phyloP scores from a whole-genome alignment of 257 asterid genomes.

The Nicotiana attenuata region DNA sequence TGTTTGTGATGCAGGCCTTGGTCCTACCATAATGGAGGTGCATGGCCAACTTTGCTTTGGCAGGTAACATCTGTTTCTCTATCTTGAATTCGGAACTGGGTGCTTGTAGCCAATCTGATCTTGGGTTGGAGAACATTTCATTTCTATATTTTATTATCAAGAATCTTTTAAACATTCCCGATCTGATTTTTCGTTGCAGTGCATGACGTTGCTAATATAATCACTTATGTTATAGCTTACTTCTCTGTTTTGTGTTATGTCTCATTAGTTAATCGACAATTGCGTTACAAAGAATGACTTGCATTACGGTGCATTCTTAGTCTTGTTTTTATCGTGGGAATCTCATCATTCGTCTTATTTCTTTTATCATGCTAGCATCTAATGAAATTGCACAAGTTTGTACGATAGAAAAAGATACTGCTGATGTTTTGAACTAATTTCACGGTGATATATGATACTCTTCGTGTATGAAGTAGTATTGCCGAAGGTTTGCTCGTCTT shows the following conservation, averaged over 20 bases:
- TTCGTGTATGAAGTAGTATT: background rate
- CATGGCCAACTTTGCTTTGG: conserved; percentile 83
- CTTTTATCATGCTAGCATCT: background rate
- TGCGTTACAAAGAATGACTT: background rate
- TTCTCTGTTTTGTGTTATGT: background rate
- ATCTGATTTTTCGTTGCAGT: background rate
- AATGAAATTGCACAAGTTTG: background rate
- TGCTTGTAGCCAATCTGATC: background rate
- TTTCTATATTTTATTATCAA: background rate
- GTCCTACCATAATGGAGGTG: conserved; percentile 81
- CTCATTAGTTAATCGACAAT: background rate
- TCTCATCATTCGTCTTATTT: background rate
- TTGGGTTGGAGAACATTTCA: background rate
- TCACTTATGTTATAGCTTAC: background rate
- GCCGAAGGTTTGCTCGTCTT: background rate
- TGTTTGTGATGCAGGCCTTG: conserved; percentile 52
- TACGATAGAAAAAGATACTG: background rate
- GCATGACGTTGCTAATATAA: background rate
- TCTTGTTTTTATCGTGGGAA: background rate
- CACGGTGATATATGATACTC: background rate
- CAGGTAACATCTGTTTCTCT: conserved; percentile 38
- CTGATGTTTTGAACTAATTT: background rate
- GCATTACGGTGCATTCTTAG: background rate
- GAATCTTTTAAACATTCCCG: background rate
- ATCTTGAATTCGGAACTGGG: background rate